Base-by-base conservation (phyloP, 2,329 filamentous ascomycete species). In the Verticillium tricorpus region DNA sequence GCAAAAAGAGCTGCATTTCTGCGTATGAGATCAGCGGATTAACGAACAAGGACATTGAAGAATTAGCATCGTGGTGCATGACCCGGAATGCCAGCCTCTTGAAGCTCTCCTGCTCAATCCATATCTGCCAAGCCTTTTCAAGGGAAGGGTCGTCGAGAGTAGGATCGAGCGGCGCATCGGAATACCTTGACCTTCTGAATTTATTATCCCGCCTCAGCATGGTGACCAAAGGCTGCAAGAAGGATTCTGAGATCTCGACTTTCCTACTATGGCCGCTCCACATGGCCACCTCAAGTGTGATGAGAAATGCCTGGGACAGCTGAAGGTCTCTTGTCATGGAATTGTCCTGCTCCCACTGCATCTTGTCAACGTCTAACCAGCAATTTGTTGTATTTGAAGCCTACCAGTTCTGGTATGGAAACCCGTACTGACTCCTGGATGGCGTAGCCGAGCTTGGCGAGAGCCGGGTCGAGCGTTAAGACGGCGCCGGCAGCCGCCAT, bases 371-470 rank as follows among this genome's bases (percentile, higher is more conserved):
- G 37, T 50, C n/a, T 19, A 35, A 8, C 9, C 12, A 22, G 9
- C 7, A 34, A 34, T 6, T 31, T 25, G 11, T 2, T 15, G 17
- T 22, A 50, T 9, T 5, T 40, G 32, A 15, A 19, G 60, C 66
- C 60, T 54, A 67, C 66, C 56, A 64, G 54, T 34, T 66, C 62
- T 5, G 65, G 64, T 54, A 76, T 64, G 11, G 72, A 67, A n/a
- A 71, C 58, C 5, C 75, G 69, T 11, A 76, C 67, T 31, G 73
- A 73, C 60, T 79, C 77, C 28, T 77, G 70, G 31, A 79, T 65
- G 1, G 77, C 77, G 64, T 73, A 77, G 0, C 77, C 77, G 22
- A 79, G 67, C 6, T 76, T 77, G 11, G 73, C 67, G 4, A 79
- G 66, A 0, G 75, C 71, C 14, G 74, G 72, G 2, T 76, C 70